phyloP scores from a whole-genome alignment of 306 rosid genomes.

The Bauhinia variegata region DNA sequence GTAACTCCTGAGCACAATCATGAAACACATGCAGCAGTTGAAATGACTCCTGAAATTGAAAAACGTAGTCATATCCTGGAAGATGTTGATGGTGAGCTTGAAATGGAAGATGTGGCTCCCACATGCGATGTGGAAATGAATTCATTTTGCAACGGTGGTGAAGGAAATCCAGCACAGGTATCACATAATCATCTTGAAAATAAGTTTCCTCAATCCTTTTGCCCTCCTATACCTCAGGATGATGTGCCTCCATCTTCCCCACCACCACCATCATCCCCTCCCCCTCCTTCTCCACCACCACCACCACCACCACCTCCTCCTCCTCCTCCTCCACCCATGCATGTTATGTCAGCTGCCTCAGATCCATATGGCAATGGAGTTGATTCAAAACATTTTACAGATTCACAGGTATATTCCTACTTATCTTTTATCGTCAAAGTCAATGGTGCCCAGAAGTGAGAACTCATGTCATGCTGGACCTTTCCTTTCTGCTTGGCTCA shows the following conservation, averaged over 20 bases:
- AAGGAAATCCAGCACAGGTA: constrained; percentile 41
- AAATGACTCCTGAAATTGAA: constrained; percentile 46
- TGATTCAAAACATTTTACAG: constrained; percentile 59
- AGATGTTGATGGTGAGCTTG: constrained; percentile 98
- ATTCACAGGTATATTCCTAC: constrained; percentile 55
- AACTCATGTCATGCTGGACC: constrained; percentile 25
- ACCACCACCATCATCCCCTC: constrained; percentile 77
- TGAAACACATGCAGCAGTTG: constrained; percentile 52
- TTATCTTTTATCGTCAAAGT: constrained; percentile 7
- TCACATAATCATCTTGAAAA: constrained; percentile 50
- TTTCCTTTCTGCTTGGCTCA: constrained; percentile 33
- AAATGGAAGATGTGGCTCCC: constrained; percentile 99
- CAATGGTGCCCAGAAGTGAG: constrained; percentile 5
- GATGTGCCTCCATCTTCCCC: constrained; percentile 66
- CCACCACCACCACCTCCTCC: constrained; percentile 49
- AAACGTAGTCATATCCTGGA: constrained; percentile 90
- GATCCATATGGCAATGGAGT: constrained; percentile 50
- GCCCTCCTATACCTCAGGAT: constrained; percentile 63
- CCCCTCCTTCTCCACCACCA: constrained; percentile 65
- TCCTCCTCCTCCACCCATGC: constrained; percentile 45
- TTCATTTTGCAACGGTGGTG: constrained; percentile 46
- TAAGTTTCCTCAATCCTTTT: constrained; percentile 42
- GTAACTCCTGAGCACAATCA: constrained; percentile 89
- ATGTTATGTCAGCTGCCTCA: constrained; percentile 41
- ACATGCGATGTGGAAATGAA: constrained; percentile 63